A percentile compares a stretch with the other conserved stretches of the same genome.
phyloP scores from a whole-genome alignment of 2,329 filamentous ascomycete species.

The Aspergillus melleus region DNA sequence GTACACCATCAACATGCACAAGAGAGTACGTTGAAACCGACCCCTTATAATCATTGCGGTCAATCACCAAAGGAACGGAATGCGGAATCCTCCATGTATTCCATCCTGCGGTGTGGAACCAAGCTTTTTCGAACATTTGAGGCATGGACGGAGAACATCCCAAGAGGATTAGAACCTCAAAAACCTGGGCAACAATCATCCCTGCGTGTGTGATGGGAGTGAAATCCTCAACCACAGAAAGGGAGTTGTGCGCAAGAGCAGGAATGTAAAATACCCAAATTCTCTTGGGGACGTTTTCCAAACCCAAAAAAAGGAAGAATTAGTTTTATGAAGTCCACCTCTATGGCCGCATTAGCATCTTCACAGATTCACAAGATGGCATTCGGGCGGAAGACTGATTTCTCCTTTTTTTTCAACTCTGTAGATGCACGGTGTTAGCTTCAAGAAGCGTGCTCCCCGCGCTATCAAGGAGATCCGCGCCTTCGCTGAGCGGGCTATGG shows the following conservation, averaged over 20 bases:
- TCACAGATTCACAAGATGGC: constrained; percentile 33
- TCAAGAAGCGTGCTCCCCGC: constrained; percentile 99
- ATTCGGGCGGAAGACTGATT: constrained; percentile 70
- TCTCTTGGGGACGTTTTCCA: neutral
- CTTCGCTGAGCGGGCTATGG: constrained; percentile 93
- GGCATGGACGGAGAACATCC: constrained; percentile 37
- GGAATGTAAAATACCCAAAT: neutral
- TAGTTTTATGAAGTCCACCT: constrained; percentile 72
- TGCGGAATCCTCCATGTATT: neutral
- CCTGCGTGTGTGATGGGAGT: neutral
- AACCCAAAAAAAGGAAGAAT: constrained; percentile 43
- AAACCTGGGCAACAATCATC: neutral
- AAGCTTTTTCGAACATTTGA: constrained; percentile 19
- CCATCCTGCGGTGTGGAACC: constrained; percentile 20
- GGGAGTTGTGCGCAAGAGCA: constrained; percentile 9
- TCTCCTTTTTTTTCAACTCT: constrained; percentile 36
- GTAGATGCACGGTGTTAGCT: constrained; percentile 93
- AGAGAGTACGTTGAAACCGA: constrained; percentile 74
- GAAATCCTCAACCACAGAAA: neutral
- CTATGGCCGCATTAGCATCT: constrained; percentile 45
- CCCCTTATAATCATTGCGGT: constrained; percentile 9
- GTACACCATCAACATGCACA: constrained; percentile 99
- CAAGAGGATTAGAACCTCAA: neutral
- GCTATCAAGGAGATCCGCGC: constrained; percentile 99
- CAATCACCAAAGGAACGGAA: constrained; percentile 4